Evolutionary conservation across 2,329 filamentous ascomycete species (phyloP).

Genomic region (Fusarium verticillioides): DNA sequence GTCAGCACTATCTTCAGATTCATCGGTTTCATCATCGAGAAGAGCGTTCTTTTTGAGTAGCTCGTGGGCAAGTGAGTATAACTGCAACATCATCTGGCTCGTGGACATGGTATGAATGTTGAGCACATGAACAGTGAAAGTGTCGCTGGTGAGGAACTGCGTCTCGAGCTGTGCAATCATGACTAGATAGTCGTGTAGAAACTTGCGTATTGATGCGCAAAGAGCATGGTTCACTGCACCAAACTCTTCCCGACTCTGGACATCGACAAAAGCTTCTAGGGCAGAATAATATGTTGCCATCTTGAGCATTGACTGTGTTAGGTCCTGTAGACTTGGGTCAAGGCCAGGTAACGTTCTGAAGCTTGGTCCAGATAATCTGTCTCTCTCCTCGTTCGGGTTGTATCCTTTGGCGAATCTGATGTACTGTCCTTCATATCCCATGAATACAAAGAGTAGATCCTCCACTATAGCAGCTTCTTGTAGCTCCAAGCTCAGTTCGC

Average conservation of each 20-base stretch:
- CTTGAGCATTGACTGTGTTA: constrained; percentile 88
- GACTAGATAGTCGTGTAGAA: constrained; percentile 92
- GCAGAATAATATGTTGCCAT: constrained; percentile 95
- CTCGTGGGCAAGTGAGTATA: constrained; percentile 89
- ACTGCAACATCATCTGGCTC: constrained; percentile 88
- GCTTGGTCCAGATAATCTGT: constrained; percentile 82
- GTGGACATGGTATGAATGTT: constrained; percentile 93
- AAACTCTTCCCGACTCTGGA: constrained; percentile 92
- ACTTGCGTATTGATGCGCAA: constrained; percentile 91
- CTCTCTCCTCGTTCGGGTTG: constrained; percentile 85
- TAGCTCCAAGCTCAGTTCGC: constrained; percentile 77
- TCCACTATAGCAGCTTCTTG: constrained; percentile 91
- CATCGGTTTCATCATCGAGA: constrained; percentile 81
- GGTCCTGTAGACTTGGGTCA: constrained; percentile 89
- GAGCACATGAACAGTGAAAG: constrained; percentile 92
- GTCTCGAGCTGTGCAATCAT: constrained; percentile 94
- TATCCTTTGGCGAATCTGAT: constrained; percentile 87
- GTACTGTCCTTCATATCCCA: constrained; percentile 99
- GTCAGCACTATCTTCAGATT: constrained; percentile 79
- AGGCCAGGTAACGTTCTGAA: constrained; percentile 85
- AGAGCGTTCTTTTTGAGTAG: constrained; percentile 88
- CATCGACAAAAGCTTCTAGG: constrained; percentile 91
- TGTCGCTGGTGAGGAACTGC: constrained; percentile 87
- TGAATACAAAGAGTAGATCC: constrained; percentile 92
- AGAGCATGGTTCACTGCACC: constrained; percentile 95